phyloP scores from a whole-genome alignment of 768 basidiomycete species.

The Rhodotorula taiwanensis region DNA sequence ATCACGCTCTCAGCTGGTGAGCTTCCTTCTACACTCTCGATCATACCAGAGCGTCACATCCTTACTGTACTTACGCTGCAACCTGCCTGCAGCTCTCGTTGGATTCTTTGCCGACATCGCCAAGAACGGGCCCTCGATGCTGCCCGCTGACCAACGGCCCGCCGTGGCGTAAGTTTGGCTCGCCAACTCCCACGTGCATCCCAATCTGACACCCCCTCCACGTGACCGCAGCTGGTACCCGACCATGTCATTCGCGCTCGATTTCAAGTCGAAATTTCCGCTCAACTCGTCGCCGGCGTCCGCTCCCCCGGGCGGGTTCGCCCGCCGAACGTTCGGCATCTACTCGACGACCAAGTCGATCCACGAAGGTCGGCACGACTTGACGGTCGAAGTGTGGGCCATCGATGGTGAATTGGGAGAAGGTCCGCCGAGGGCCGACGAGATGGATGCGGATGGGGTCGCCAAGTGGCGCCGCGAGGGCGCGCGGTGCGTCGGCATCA shows the following conservation, averaged over 20 bases:
- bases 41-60: too few relatives aligned
- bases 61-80: too few relatives aligned
- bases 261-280: conserved; percentile 24
- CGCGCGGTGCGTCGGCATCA: conserved; percentile 20
- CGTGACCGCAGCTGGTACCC: conserved; percentile 17
- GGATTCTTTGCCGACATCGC: conserved; percentile 33
- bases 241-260: conserved; percentile 23
- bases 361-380: conserved; percentile 23
- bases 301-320: neutral
- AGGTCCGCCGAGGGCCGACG: neutral
- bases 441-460: neutral
- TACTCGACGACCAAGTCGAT: conserved; percentile 21
- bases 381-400: conserved; percentile 32
- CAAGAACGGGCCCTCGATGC: conserved; percentile 20
- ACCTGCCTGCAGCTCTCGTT: conserved; percentile 7
- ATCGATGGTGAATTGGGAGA: conserved; percentile 12
- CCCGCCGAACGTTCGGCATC: conserved; percentile 15
- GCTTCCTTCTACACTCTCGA: too few relatives aligned
- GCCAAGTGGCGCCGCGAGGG: conserved; percentile 14
- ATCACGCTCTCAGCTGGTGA: neutral
- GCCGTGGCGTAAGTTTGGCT: conserved; percentile 6
- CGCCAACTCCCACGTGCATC: too few relatives aligned
- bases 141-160: neutral
- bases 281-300: neutral
- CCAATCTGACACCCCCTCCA: too few relatives aligned